Conservation (phyloP, 2,329 filamentous ascomycete genomes). For the Taxawa tesnikishii region DNA sequence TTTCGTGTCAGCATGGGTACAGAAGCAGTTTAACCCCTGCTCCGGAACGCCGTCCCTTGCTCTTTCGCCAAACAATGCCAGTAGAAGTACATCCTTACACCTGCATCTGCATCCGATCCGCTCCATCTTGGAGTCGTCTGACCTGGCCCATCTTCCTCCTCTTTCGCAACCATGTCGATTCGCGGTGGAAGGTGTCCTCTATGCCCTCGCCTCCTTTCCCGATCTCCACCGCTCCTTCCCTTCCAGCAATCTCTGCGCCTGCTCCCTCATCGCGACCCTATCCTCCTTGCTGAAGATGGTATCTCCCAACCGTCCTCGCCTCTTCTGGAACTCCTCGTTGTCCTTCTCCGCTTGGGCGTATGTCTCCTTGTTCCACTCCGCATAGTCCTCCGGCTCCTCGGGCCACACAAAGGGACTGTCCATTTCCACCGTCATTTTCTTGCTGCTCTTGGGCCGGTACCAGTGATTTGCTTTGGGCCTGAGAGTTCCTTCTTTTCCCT, state of each 20-base stretch:
- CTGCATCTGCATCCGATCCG: too few relatives aligned
- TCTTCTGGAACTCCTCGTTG: constrained; percentile 25
- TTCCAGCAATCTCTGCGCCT: constrained; percentile 51
- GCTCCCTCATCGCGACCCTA: constrained; percentile 36
- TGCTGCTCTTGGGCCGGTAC: constrained; percentile 61
- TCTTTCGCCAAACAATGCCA: too few relatives aligned
- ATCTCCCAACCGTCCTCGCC: constrained; percentile 19
- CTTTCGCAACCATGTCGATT: too few relatives aligned
- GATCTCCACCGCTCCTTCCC: constrained; percentile 49
- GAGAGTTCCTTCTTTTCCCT: constrained; percentile 29
- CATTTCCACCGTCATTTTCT: constrained; percentile 94
- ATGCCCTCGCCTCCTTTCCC: too few relatives aligned
- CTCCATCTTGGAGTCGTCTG: too few relatives aligned
- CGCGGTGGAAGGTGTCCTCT: too few relatives aligned
- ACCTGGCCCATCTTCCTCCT: too few relatives aligned
- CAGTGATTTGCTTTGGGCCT: constrained; percentile 31
- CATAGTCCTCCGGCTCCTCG: constrained; percentile 29
- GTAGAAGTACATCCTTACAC: too few relatives aligned
- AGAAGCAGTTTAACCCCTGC: too few relatives aligned
- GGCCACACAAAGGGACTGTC: constrained; percentile 83
- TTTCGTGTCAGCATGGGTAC: too few relatives aligned
- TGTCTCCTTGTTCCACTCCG: constrained; percentile 14
- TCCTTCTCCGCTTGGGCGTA: constrained; percentile 17
- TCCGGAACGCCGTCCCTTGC: too few relatives aligned
- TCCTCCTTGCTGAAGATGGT: constrained; percentile 28